These are phyloP conservation scores for Podospora comata DNA, from an alignment of 495 filamentous ascomycete genomes.

Conservation along the genomic window DNA sequence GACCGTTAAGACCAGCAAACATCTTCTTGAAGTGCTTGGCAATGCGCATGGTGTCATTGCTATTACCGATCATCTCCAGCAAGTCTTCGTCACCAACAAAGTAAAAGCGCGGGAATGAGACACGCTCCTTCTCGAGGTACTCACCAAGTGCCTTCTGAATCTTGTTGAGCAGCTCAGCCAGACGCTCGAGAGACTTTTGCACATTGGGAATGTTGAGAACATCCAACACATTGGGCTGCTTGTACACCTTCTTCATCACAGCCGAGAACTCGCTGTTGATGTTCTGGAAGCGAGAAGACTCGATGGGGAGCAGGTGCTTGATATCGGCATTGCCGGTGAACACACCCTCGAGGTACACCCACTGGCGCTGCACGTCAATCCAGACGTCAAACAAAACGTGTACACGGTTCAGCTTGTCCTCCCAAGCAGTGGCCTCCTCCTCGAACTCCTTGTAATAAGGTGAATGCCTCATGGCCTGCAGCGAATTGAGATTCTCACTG, in stretches of 20 bases:
- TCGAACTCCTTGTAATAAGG: conserved; percentile 99
- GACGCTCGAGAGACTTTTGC: conserved; percentile 89
- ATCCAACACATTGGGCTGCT: conserved; percentile 89
- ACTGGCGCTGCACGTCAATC: conserved; percentile 99
- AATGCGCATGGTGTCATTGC: conserved; percentile 91
- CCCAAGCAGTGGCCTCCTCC: conserved; percentile 93
- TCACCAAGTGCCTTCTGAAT: conserved; percentile 99
- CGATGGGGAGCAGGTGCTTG: conserved; percentile 93
- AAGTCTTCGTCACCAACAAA: conserved; percentile 99
- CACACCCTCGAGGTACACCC: conserved; percentile 98
- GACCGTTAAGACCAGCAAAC: conserved; percentile 91
- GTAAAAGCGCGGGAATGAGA: conserved; percentile 97
- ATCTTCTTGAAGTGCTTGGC: conserved; percentile 99
- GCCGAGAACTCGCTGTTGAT: conserved; percentile 98
- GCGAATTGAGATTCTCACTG: conserved; percentile 93
- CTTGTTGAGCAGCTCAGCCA: conserved; percentile 94
- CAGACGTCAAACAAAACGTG: conserved; percentile 98
- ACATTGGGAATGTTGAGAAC: conserved; percentile 92
- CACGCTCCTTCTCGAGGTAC: conserved; percentile 94
- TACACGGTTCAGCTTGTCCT: conserved; percentile 95
- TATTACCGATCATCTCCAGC: conserved; percentile 99
- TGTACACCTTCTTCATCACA: conserved; percentile 98
- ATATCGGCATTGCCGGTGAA: conserved; percentile 99
- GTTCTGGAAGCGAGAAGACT: conserved; percentile 94
- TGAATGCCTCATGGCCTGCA: conserved; percentile 98